Conservation (phyloP, 495 filamentous ascomycete genomes). For the Aspergillus panamensis region DNA sequence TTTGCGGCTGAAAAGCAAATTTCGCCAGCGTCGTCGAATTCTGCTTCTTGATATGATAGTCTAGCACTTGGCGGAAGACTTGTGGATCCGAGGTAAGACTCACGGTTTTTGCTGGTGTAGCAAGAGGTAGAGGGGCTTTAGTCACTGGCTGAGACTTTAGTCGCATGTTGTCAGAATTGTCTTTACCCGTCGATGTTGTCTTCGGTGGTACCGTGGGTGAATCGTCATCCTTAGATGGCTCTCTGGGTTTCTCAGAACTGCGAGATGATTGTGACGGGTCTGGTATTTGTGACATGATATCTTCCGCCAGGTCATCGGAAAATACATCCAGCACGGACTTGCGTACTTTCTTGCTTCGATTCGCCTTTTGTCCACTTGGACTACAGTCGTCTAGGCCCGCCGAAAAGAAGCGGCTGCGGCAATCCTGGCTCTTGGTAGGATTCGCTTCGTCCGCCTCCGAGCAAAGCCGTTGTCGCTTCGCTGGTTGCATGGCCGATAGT, state of each 20-base stretch:
- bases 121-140: not conserved
- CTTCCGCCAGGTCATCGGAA: conserved; percentile 65
- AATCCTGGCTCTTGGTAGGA: conserved; percentile 29
- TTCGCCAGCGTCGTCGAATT: conserved; percentile 37
- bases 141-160: not conserved
- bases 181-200: not conserved
- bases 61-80: conserved; percentile 32
- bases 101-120: conserved; percentile 10
- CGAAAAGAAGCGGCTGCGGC: conserved; percentile 59
- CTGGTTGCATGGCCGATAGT: conserved; percentile 45
- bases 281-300: conserved; percentile 53
- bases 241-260: conserved; percentile 8
- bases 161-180: not conserved
- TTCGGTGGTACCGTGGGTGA: not conserved
- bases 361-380: conserved; percentile 48
- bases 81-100: conserved; percentile 23
- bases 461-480: conserved; percentile 62
- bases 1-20: conserved; percentile 28
- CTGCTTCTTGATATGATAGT: conserved; percentile 37
- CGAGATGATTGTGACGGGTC: conserved; percentile 32
- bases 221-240: not conserved
- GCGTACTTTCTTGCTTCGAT: conserved; percentile 44
- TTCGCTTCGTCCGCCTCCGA: conserved; percentile 49
- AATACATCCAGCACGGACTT: conserved; percentile 55
- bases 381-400: conserved; percentile 39